Conservation (phyloP, 2,329 filamentous ascomycete species). For the Trichoderma hamatum region DNA sequence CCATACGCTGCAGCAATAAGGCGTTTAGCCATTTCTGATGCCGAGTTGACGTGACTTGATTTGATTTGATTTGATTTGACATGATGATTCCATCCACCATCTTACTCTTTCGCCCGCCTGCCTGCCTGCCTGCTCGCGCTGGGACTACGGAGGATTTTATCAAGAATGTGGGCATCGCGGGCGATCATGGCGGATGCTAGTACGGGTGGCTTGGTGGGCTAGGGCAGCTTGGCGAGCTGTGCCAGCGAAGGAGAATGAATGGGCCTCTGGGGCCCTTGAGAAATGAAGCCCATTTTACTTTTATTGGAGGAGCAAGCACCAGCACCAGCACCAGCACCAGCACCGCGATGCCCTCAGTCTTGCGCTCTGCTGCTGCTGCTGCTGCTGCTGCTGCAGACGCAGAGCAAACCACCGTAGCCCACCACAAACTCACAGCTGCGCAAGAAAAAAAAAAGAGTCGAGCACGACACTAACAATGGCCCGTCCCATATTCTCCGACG, state of each 20-base stretch:
- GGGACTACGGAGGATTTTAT: not conserved
- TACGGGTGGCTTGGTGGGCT: not conserved
- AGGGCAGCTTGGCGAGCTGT: not conserved
- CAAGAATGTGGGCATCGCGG: not conserved
- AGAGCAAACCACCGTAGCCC: too few species aligned
- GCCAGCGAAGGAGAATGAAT: not conserved
- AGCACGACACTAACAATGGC: not conserved
- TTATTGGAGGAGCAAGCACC: too few species aligned
- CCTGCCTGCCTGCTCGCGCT: too few species aligned
- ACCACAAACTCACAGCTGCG: not conserved
- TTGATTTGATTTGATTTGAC: not conserved
- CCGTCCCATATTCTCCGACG: not conserved
- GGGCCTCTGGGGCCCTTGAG: too few species aligned
- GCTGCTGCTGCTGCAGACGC: too few species aligned
- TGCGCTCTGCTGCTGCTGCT: not conserved
- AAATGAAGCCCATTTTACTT: not conserved
- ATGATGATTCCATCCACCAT: too few species aligned
- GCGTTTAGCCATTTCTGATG: not conserved
- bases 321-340: too few species aligned
- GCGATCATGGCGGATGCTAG: not conserved
- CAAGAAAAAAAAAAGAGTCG: not conserved
- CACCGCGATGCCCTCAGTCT: not conserved
- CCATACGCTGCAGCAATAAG: not conserved
- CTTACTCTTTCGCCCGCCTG: too few species aligned
- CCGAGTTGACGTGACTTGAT: not conserved